Evolutionary conservation across 169 alveolate genomes (phyloP), one percentile per base, ranked within the genome.

Genomic region (Plasmodium gaboni): DNA sequence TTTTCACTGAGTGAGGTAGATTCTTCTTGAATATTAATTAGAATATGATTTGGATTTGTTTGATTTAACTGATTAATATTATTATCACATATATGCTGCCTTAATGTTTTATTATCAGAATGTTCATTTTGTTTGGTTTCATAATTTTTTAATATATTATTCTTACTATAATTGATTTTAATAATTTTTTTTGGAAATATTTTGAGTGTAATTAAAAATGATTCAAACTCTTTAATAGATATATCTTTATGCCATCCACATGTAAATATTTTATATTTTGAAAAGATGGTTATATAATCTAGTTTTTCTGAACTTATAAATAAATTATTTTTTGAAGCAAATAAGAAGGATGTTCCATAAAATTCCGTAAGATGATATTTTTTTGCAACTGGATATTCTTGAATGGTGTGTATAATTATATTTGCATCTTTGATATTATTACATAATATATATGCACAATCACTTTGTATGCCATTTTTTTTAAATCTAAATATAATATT

Each of bases 211-310:
- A 91, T 88, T 42, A 93, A 87, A 89, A 94, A 88, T 51, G 89
- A 87, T 44, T 73, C 92, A 44, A 94, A 89, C 50, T 94, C 96
- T n/a, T 86, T 72, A 70, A 91, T 94, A 17, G 93, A 92, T 38
- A 94, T 91, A 63, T 94, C 96, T 42, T 87, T 72, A 24, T 92
- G 95, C 96, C 96, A 94, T 51, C 96, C 96, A 74, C 93, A 60
- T 15, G 95, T 94, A n/a, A 94, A 94, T 60, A 94, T 93, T 94
- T 92, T 67, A 60, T 71, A 71, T 46, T 73, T 71, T 65, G 87
- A 76, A 57, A 76, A 74, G 42, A 88, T 73, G 15, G 89, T 88
- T 28, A 73, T 48, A 24, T 74, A 74, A 68, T 71, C 88, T 32
- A 88, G 53, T 73, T 73, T 71, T 50, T 73, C 87, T 28, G 78